Percentiles rank a stretch among this genome's conserved stretches.
Conservation (phyloP, 2,329 filamentous ascomycete genomes). For the Sphaerulina populicola region DNA sequence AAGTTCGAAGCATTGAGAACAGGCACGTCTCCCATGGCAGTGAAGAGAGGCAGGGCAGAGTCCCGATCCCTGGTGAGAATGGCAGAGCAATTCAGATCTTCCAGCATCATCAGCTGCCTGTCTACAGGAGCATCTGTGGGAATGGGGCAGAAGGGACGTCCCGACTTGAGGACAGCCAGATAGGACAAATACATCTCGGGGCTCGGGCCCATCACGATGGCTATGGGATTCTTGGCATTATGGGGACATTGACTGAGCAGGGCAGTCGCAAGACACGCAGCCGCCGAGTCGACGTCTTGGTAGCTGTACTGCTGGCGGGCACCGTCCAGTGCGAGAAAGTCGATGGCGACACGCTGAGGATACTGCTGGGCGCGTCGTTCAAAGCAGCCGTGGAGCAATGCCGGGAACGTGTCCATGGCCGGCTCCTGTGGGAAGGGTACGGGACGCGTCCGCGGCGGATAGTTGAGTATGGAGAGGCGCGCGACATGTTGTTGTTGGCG, state of each 20-base stretch:
- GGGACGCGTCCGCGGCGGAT: neutral
- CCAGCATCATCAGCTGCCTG: neutral
- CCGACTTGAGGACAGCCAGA: neutral
- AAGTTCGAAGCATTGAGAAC: neutral
- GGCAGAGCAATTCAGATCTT: neutral
- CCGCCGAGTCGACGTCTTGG: neutral
- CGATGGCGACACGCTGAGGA: neutral
- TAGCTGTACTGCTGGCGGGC: neutral
- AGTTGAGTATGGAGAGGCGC: neutral
- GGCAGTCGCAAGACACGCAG: too few species aligned
- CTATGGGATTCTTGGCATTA: neutral
- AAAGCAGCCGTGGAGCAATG: neutral
- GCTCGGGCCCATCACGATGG: conserved; percentile 2
- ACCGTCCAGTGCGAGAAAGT: neutral
- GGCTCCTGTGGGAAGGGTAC: neutral
- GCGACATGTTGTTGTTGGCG: neutral
- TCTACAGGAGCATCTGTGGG: neutral
- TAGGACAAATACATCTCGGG: conserved; percentile 1
- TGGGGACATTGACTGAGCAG: neutral
- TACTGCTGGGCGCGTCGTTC: neutral
- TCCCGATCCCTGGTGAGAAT: neutral
- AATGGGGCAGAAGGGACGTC: neutral
- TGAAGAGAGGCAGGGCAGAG: neutral
- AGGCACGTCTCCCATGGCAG: neutral
- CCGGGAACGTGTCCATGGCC: neutral